A percentile compares a stretch with the other conserved stretches of the same genome.
Evolutionary conservation across 2,329 filamentous ascomycete species (phyloP).

Genomic region (Dendrostoma leiphaemia): DNA sequence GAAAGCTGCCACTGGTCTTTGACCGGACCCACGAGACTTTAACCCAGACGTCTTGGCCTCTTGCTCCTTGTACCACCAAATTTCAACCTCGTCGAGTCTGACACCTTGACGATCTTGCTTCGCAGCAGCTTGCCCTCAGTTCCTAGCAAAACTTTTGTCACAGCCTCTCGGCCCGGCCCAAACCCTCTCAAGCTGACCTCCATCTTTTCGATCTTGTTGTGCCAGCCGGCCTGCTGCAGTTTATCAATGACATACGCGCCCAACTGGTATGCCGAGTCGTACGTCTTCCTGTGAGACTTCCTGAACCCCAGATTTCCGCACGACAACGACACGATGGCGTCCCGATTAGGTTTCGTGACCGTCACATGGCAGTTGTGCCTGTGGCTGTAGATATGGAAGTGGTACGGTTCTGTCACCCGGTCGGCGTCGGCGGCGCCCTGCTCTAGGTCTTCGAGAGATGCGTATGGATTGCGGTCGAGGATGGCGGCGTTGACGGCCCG

Average conservation of each 20-base stretch:
- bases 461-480: conserved; percentile 11
- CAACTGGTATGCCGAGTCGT: conserved; percentile 91
- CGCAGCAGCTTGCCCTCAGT: conserved; percentile 77
- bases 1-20: no score
- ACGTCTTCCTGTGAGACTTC: conserved; percentile 75
- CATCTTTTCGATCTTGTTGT: conserved; percentile 71
- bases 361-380: conserved; percentile 97
- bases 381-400: conserved; percentile 81
- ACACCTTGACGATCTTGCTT: conserved; percentile 72
- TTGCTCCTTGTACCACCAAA: conserved; percentile 90
- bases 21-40: no score
- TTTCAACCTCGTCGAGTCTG: conserved; percentile 87
- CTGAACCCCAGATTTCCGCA: conserved; percentile 89
- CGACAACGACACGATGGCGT: conserved; percentile 76
- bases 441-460: background rate
- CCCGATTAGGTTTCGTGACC: conserved; percentile 76
- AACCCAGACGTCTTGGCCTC: conserved; percentile 78
- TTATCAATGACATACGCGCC: conserved; percentile 78
- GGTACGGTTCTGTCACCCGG: conserved; percentile 62
- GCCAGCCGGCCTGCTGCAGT: conserved; percentile 78
- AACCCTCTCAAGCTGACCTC: conserved; percentile 85
- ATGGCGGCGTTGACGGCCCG: conserved; percentile 14
- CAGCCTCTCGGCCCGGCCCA: conserved; percentile 82
- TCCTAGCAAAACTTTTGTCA: conserved; percentile 84
- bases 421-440: conserved; percentile 30